Evolutionary conservation across 306 rosid species (phyloP).

Genomic region (Dicorynia guianensis): DNA sequence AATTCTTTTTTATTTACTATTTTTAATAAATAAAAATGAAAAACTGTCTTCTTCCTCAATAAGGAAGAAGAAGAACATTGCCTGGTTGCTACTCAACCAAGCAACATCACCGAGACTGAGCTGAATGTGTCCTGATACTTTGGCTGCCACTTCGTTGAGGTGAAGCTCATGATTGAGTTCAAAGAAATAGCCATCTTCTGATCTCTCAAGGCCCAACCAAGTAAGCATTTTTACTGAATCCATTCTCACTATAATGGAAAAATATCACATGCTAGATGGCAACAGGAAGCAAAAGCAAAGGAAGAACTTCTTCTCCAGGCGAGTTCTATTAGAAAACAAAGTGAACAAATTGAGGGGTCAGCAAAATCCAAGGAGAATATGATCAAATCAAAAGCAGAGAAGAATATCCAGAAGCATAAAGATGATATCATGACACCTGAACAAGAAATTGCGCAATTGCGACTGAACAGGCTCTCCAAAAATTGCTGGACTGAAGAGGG

Average conservation of each 20-base stretch:
- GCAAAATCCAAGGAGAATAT: slow-evolving; percentile 70
- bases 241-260: slow-evolving; percentile 63
- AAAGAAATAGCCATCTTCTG: too few relatives aligned
- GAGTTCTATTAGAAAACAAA: slow-evolving; percentile 69
- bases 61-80: too few relatives aligned
- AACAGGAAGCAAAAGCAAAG: slow-evolving; percentile 67
- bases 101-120: too few relatives aligned
- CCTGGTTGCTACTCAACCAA: too few relatives aligned
- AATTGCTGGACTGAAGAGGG: slow-evolving; percentile 89
- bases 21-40: too few relatives aligned
- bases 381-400: slow-evolving; percentile 74
- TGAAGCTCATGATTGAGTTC: too few relatives aligned
- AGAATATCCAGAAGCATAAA: slow-evolving; percentile 62
- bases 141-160: too few relatives aligned
- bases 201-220: too few relatives aligned
- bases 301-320: slow-evolving; percentile 64
- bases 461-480: slow-evolving; percentile 77
- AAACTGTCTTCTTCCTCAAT: too few relatives aligned
- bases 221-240: slow-evolving; percentile 47
- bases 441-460: slow-evolving; percentile 76
- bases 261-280: slow-evolving; percentile 81
- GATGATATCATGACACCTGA: slow-evolving; percentile 80
- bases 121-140: too few relatives aligned
- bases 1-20: too few relatives aligned
- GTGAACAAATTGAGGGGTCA: slow-evolving; percentile 77